Evolutionary conservation across 108 stramenopile species (phyloP), one percentile per base, ranked within the genome.

Genomic region (Cyclotella atomus): DNA sequence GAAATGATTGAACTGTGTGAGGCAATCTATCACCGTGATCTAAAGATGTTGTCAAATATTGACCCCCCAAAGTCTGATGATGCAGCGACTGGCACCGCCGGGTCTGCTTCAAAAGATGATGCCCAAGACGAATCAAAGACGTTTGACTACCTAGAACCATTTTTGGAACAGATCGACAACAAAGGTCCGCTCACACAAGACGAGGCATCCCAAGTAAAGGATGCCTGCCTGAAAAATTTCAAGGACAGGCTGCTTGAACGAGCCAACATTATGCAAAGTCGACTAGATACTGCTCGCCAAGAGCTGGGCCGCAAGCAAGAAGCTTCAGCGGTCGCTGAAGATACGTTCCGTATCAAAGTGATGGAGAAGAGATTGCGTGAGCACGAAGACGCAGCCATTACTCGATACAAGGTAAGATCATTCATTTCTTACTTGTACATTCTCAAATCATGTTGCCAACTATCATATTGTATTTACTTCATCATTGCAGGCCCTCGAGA

Each of bases 131-230:
- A 64, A 34, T 74, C 71, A 30, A 65, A 67, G 16, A 47, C 23
- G 10, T 60, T 85, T 38, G 92, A 94, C 56, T 94, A 91, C 68
- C 81, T 94, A 17, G 75, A 89, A 25, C 92, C 92, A 1, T 94
- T 87, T 84, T 61, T 94, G 17, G 55, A 61, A 65, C 59, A 81
- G 47, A 70, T 85, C 9, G 63, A 73, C 34, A 61, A 47, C 47
- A 47, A 65, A 20, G 38, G 19, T 4, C 14, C 29, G 23, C 14
- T 89, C 2, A 52, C 87, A 53, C 41, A 52, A 30, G 84, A 85
- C 33, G 87, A 89, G 23, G 89, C 89, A 0, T 46, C 67, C 49
- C 27, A 49, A 33, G 85, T 84, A 16, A 61, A 79, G 2, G 79
- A 88, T 14, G 79, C 86, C 15, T 91, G 89, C 67, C 66, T 89